Evolutionary conservation across 1,284 basidiomycete genomes (phyloP), one percentile per base, ranked within the genome.

Genomic region (Pterulicium gracile): DNA sequence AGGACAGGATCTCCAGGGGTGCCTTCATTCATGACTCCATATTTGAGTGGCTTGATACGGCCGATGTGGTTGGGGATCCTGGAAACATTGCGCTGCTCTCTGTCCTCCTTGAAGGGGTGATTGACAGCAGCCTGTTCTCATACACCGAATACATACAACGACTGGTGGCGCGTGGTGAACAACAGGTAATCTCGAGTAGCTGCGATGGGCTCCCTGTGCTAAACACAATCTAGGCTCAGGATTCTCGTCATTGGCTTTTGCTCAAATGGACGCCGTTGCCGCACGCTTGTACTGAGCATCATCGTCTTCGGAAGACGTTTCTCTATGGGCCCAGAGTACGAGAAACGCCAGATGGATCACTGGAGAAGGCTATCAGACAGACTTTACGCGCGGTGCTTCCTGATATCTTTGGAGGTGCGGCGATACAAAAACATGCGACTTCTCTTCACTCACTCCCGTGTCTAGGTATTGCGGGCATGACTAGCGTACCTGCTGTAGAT

Each of bases 91-190:
- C 68, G 32, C 68, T 76, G 15, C 74, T 92, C 27, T 77, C 88
- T 5, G 68, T 85, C 18, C 67, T 93, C 3, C 87, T 85, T 50
- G 90, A 87, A 10, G 85, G 90, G 58, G 72, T 95, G 1, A 79
- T 87, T 3, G 77, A 83, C 54, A 66, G 73, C 20, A 81, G 78
- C 2, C 60, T 92, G 17, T 94, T 95, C 59, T 88, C 84, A 1
- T 95, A 90, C 56, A 70, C 79, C n/a, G 72, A 73, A 35, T 96
- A 94, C 57, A 73, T 95, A 22, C 88, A 92, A 56, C 75, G 86
- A 20, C 70, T 96, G 18, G 81, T 94, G 47, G 88, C 90, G 1
- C 73, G 88, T 19, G 87, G 89, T 4, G 87, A 88, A 56, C 55
- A 60, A 0, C 81, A 79, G 3, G 58, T 87, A 42, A 71, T 72